A percentile compares a stretch with the other conserved stretches of the same genome.
phyloP scores from a whole-genome alignment of 2,329 filamentous ascomycete species.

The Nemania sp. region DNA sequence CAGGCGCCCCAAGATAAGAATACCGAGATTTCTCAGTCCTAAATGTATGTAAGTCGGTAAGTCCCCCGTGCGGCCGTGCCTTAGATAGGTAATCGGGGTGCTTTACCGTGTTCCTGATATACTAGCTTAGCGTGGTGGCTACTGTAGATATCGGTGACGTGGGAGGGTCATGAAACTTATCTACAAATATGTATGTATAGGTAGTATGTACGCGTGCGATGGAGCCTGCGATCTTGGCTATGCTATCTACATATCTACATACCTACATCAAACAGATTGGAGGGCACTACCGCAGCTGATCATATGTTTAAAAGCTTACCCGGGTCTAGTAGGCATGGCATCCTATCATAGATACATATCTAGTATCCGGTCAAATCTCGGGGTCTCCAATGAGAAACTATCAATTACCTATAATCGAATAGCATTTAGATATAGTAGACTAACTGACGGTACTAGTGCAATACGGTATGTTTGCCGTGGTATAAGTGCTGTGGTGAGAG shows the following conservation, averaged over 20 bases:
- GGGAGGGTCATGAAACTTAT: background rate
- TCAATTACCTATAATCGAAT: constrained; percentile 4
- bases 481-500: background rate
- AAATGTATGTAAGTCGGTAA: background rate
- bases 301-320: background rate
- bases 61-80: no score
- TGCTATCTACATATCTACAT: background rate
- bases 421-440: background rate
- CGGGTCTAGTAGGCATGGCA: background rate
- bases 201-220: background rate
- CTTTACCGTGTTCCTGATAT: background rate
- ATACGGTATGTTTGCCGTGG: constrained; percentile 1
- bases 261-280: background rate
- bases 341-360: no score
- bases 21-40: background rate
- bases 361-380: background rate
- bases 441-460: background rate
- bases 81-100: background rate
- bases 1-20: background rate
- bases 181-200: no score
- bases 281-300: no score
- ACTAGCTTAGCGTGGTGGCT: no score
- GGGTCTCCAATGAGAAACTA: constrained; percentile 8
- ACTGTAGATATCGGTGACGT: background rate
- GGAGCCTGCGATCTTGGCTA: background rate